These are phyloP conservation scores for Fusarium redolens DNA, from an alignment of 2,329 filamentous ascomycete genomes.

Conservation along the genomic window DNA sequence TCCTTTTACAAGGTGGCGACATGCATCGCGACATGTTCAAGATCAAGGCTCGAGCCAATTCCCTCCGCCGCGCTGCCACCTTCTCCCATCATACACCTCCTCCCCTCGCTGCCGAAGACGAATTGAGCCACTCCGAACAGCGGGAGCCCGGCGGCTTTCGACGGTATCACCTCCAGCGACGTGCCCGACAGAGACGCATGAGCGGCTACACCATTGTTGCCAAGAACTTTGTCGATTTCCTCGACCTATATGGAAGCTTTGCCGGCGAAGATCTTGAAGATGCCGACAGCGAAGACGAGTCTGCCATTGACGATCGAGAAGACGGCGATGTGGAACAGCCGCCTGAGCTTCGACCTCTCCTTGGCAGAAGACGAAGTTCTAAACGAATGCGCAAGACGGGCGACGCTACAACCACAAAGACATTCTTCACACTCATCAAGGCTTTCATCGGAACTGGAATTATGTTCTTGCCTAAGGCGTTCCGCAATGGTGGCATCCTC, in stretches of 20 bases:
- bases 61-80: constrained; percentile 70
- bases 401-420: constrained; percentile 75
- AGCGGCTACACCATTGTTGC: constrained; percentile 65
- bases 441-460: constrained; percentile 84
- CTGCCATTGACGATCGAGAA: constrained; percentile 62
- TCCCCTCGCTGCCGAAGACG: constrained; percentile 45
- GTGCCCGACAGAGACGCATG: constrained; percentile 53
- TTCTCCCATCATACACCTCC: constrained; percentile 67
- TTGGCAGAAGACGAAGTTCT: constrained; percentile 62
- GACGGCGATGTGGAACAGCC: constrained; percentile 56
- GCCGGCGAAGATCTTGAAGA: constrained; percentile 76
- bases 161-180: constrained; percentile 53
- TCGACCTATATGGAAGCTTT: constrained; percentile 81
- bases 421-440: constrained; percentile 83
- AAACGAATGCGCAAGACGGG: constrained; percentile 59
- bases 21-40: constrained; percentile 83
- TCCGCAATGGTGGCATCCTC: constrained; percentile 80
- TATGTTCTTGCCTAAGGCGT: constrained; percentile 84
- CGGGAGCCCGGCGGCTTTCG: constrained; percentile 62
- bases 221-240: constrained; percentile 78
- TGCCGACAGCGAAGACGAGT: constrained; percentile 66
- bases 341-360: constrained; percentile 69
- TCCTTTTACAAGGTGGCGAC: constrained; percentile 79
- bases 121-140: constrained; percentile 53
- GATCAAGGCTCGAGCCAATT: constrained; percentile 68